Base-by-base conservation (phyloP, 805 yeast genomes). In the Schwanniomyces vanrijiae region DNA sequence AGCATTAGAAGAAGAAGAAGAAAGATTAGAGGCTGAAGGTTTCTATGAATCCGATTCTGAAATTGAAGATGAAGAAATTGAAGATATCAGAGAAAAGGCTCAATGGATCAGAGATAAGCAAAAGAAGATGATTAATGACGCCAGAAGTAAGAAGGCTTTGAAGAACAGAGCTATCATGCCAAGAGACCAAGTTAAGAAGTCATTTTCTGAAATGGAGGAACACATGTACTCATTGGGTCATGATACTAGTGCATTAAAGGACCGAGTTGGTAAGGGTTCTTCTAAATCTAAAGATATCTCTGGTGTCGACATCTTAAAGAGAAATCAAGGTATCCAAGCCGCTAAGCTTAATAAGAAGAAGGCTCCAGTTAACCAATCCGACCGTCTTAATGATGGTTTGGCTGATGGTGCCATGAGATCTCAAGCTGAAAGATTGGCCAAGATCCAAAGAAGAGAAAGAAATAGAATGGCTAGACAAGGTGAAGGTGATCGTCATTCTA, bases 1-100 rank as follows among this genome's bases (percentile, higher is more conserved):
- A 71, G 96, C 96, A 14, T 77, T 94, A 54, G 99, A 94, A 73
- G 97, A 88, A 53, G 99, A 94, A 73, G 99, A 94, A 74, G 98
- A 92, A 69, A 81, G 84, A 66, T 81, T 94, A 59, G 96, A 92
- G 71, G 71, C 79, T 42, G 96, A 91, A 73, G 99, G 99, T 25
- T 94, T 94, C 76, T 94, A 94, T 69, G 95, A 90, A 58, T 85
- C 95, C 28, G 97, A 91, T 61, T 64, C 64, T 14, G 76, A 70
- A 37, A 49, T 62, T 28, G 67, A 64, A 54, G 88, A 83, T 48
- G 90, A 84, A 56, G 86, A 83, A 44, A 73, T 74, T 35, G 84
- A 79, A 46, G 89, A 84, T 44, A 77, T 94, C 44, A 81, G 78
- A 56, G 90, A 84, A 54, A 94, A 94, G 73, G 99, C 99, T 24